phyloP scores from a whole-genome alignment of 352 stramenopile species.

The Phytophthora hibernalis region DNA sequence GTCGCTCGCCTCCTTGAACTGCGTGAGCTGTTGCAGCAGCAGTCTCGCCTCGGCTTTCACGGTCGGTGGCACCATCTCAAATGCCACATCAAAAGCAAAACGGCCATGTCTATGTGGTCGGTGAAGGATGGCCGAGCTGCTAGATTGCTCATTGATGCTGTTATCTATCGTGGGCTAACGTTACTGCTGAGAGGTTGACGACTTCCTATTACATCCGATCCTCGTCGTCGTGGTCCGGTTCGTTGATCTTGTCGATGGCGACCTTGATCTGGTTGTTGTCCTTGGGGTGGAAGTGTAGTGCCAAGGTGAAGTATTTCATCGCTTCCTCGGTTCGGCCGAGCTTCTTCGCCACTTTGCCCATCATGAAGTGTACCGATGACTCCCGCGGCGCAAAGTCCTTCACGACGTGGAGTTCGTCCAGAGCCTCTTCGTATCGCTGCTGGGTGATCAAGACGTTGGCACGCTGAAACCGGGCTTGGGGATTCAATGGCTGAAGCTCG shows the following conservation, averaged over 20 bases:
- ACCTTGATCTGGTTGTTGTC: constrained; percentile 97
- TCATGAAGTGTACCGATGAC: constrained; percentile 96
- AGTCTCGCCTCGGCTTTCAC: constrained; percentile 40
- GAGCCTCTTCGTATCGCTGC: constrained; percentile 92
- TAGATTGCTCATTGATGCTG: constrained; percentile 7
- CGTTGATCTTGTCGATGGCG: constrained; percentile 94
- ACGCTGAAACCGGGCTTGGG: constrained; percentile 94
- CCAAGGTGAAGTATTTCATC: constrained; percentile 96
- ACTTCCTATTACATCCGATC: constrained; percentile 52
- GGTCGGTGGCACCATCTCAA: constrained; percentile 23
- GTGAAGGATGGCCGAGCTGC: not conserved
- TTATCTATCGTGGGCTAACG: constrained; percentile 36
- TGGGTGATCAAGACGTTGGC: constrained; percentile 95
- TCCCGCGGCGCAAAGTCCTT: constrained; percentile 95
- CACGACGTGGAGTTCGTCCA: constrained; percentile 93
- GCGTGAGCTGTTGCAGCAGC: constrained; percentile 65
- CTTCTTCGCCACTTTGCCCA: constrained; percentile 94
- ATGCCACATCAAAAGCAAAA: constrained; percentile 28
- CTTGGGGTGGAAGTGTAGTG: constrained; percentile 97
- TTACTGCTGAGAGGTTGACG: constrained; percentile 1
- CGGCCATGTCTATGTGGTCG: constrained; percentile 30
- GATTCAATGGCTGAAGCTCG: constrained; percentile 93
- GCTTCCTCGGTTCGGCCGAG: constrained; percentile 92
- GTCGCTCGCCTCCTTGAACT: constrained; percentile 56
- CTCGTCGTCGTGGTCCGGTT: constrained; percentile 66